Base-by-base conservation (phyloP, 2,329 filamentous ascomycete species). In the Phaeoacremonium minimum region DNA sequence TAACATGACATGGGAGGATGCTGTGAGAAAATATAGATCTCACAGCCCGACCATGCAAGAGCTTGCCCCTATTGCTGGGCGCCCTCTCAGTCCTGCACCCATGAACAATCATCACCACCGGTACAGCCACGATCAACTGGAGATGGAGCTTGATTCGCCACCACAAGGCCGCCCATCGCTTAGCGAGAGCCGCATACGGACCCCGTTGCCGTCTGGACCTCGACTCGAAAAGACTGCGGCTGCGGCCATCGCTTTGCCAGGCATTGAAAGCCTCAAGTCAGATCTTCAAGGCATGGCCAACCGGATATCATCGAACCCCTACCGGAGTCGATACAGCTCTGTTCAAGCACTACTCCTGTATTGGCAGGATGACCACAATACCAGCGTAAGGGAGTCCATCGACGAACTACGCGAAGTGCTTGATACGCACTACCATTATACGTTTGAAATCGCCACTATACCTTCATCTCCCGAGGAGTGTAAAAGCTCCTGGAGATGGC, bases 1-100 rank as follows among this genome's bases (percentile, higher is more conserved):
- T 45, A 71, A 71, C 45, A 73, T 77, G 72, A 76, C 71, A 9
- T 80, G 75, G 74, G 73, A 77, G 51, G 73, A 78, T 43, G 70
- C 75, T 13, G 63, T 71, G 32, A 62, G 59, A 48, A 77, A 76
- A 47, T 78, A 75, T 55, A 65, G 68, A 39, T 67, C 70, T 28
- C 65, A 71, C 38, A 77, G 73, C 46, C 71, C 73, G 19, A 58
- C 55, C 18, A 60, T 73, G 32, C 70, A 69, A 40, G 71, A 75
- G 16, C 67, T 74, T 30, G 62, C 66, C 18, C 63, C 67, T 19
- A 52, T 63, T 20, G 55, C 58, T 33, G 67, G 60, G 39, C 60
- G 64, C 20, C 66, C 64, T 13, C 58, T 74, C 41, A 76, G 71
- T 46, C 69, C 71, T 22, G 63, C 65, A 14, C 58, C 64, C 9